Evolutionary conservation across 2,329 filamentous ascomycete genomes (phyloP).

Genomic region (Pseudogymnoascus destructans): DNA sequence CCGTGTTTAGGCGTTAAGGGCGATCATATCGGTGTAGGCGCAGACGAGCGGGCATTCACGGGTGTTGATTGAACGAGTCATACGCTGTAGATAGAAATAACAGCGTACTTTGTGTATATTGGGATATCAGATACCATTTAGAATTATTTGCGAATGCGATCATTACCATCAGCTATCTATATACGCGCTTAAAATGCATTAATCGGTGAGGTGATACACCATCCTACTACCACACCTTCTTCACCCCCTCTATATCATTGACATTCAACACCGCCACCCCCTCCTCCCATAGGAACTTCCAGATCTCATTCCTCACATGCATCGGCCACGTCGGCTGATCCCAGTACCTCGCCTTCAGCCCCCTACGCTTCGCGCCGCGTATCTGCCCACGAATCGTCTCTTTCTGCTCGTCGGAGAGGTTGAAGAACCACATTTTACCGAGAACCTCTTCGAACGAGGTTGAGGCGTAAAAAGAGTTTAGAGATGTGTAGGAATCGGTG

Average conservation of each 20-base stretch:
- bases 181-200: background rate
- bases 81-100: background rate
- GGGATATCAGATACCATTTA: constrained; percentile 3
- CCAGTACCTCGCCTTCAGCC: constrained; percentile 48
- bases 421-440: constrained; percentile 34
- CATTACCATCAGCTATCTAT: background rate
- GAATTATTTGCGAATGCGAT: background rate
- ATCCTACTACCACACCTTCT: background rate
- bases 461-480: constrained; percentile 56
- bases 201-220: background rate
- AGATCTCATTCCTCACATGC: constrained; percentile 39
- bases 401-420: constrained; percentile 34
- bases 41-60: background rate
- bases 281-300: constrained; percentile 41
- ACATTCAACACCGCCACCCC: constrained; percentile 49
- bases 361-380: constrained; percentile 34
- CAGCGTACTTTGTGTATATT: background rate
- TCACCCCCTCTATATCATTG: constrained; percentile 32
- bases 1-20: background rate
- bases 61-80: background rate
- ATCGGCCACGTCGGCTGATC: constrained; percentile 44
- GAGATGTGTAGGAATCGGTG: constrained; percentile 31
- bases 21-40: background rate
- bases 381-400: constrained; percentile 34
- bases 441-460: constrained; percentile 41